A percentile compares a stretch with the other conserved stretches of the same genome.
These are phyloP conservation scores for Rhododendron simsii DNA, from an alignment of 148 eudicot genomes.

Conservation along the genomic window DNA sequence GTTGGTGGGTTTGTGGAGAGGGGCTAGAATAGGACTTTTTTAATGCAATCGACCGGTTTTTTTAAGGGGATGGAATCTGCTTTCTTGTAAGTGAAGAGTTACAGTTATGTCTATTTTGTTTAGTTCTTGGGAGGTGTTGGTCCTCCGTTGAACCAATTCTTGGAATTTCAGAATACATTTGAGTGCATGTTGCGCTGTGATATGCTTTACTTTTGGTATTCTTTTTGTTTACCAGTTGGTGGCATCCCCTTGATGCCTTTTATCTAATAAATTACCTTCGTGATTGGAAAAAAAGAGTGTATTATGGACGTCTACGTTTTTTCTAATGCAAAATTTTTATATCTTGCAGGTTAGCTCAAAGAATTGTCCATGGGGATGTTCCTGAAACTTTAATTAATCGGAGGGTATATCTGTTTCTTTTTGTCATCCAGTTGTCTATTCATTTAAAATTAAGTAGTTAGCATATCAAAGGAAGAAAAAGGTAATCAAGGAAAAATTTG, in stretches of 20 bases:
- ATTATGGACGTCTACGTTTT: neutral
- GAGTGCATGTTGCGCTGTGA: neutral
- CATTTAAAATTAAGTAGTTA: slow-evolving; percentile 1
- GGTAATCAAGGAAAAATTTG: neutral
- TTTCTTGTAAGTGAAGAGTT: neutral
- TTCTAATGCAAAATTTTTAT: neutral
- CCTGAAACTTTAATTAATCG: slow-evolving; percentile 91
- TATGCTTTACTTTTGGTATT: neutral
- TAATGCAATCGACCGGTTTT: neutral
- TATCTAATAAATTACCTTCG: neutral
- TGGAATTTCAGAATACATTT: neutral
- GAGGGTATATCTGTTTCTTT: slow-evolving; percentile 38
- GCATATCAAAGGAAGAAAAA: neutral
- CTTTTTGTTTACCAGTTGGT: neutral
- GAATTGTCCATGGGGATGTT: slow-evolving; percentile 97
- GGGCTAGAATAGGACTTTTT: neutral
- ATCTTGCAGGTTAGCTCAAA: slow-evolving; percentile 85
- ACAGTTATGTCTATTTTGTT: neutral
- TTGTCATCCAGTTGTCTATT: neutral
- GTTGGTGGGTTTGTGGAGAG: neutral
- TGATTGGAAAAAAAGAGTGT: neutral
- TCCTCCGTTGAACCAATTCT: neutral
- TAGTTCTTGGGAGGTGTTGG: neutral
- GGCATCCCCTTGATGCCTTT: neutral
- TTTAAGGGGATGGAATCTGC: neutral